A percentile compares a stretch with the other conserved stretches of the same genome.
Evolutionary conservation across 2,329 filamentous ascomycete species (phyloP).

Genomic region (Thelonectria blattea): DNA sequence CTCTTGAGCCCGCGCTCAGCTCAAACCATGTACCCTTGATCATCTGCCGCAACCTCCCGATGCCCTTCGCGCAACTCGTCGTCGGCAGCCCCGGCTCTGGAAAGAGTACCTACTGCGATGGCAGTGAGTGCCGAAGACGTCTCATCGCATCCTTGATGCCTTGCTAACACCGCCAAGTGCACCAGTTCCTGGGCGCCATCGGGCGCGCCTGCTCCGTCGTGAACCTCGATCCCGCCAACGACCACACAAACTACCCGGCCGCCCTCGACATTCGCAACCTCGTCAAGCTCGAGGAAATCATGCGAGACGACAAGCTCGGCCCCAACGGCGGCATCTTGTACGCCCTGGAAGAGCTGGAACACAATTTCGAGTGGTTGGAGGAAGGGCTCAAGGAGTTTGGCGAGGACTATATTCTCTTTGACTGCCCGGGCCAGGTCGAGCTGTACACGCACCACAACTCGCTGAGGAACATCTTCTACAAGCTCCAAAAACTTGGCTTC

Average conservation of each 20-base stretch:
- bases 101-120: conserved; percentile 98
- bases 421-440: conserved; percentile 96
- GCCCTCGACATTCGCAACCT: conserved; percentile 90
- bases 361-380: conserved; percentile 92
- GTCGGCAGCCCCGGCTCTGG: conserved; percentile 94
- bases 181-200: conserved; percentile 96
- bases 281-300: conserved; percentile 91
- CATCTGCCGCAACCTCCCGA: conserved; percentile 39
- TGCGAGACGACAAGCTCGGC: conserved; percentile 87
- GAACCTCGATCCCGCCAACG: conserved; percentile 97
- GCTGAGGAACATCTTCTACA: conserved; percentile 88
- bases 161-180: conserved; percentile 61
- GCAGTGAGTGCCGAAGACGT: conserved; percentile 64
- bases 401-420: conserved; percentile 93
- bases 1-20: neutral
- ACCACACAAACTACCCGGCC: conserved; percentile 85
- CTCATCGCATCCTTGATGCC: too few relatives aligned
- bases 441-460: conserved; percentile 95
- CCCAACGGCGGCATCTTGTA: conserved; percentile 94
- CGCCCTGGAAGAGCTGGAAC: conserved; percentile 91
- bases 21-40: conserved; percentile 38
- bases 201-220: conserved; percentile 93
- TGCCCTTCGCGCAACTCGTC: conserved; percentile 77
- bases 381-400: conserved; percentile 78
- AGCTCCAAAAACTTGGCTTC: conserved; percentile 88